Conservation (phyloP, 2,329 filamentous ascomycete genomes). For the Camillea tinctor region DNA sequence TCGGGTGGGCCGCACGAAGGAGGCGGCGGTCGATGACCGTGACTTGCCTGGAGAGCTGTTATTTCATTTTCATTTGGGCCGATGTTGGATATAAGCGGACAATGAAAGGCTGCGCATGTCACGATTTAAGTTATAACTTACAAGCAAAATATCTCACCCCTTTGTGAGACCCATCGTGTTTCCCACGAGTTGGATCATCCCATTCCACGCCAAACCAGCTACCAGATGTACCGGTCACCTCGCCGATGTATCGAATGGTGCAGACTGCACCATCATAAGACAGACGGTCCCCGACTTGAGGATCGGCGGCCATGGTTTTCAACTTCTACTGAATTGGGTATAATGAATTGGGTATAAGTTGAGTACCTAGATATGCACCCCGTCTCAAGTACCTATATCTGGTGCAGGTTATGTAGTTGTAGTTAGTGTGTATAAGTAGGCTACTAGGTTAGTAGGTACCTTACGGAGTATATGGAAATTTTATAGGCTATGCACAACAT, state of each 20-base stretch:
- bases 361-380: no score
- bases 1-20: conserved; percentile 80
- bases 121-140: conserved; percentile 44
- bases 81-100: background rate
- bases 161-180: conserved; percentile 83
- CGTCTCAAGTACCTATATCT: background rate
- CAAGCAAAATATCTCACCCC: conserved; percentile 81
- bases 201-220: conserved; percentile 95
- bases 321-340: background rate
- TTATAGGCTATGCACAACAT: no score
- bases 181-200: conserved; percentile 84
- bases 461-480: no score
- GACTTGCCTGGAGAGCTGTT: conserved; percentile 48
- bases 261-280: conserved; percentile 77
- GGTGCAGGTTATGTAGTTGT: no score
- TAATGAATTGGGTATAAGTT: background rate
- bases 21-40: conserved; percentile 69
- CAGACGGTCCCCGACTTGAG: conserved; percentile 68
- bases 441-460: no score
- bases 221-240: conserved; percentile 72
- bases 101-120: background rate
- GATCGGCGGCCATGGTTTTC: conserved; percentile 37
- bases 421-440: no score
- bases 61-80: no score
- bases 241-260: conserved; percentile 81